These are phyloP conservation scores for Phytophthora pluvialis DNA, from an alignment of 352 stramenopile genomes.

Conservation along the genomic window DNA sequence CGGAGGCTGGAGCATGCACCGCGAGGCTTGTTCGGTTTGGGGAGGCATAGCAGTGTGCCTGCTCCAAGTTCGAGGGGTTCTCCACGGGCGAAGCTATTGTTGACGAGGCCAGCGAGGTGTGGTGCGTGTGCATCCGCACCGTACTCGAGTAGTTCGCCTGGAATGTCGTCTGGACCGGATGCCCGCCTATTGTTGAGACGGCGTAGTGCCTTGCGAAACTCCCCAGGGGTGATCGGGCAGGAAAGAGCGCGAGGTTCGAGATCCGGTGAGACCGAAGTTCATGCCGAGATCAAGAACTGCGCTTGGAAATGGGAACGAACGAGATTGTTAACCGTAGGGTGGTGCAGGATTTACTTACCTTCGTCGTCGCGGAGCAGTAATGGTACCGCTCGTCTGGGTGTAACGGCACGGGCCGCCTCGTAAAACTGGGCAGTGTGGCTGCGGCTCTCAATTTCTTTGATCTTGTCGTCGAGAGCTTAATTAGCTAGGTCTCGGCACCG, in stretches of 20 bases:
- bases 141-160: not conserved
- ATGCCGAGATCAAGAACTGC: not conserved
- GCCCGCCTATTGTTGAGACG: constrained; percentile 1
- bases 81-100: not conserved
- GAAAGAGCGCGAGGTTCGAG: not conserved
- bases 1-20: constrained; percentile 8
- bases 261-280: not conserved
- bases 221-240: not conserved
- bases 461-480: not conserved
- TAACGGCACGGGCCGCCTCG: not conserved
- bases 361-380: not conserved
- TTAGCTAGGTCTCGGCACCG: not conserved
- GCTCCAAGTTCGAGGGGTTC: constrained; percentile 1
- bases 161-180: constrained; percentile 1
- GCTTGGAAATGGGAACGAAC: not conserved
- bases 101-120: not conserved
- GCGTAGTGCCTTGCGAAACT: not conserved
- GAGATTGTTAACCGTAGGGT: not conserved
- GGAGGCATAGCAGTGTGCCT: not conserved
- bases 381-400: not conserved
- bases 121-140: not conserved
- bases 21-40: constrained; percentile 6
- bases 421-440: not conserved
- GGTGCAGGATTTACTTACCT: constrained; percentile 8
- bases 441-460: not conserved